phyloP scores from a whole-genome alignment of 176 grass and related monocot species.

The Sorghum bicolor region DNA sequence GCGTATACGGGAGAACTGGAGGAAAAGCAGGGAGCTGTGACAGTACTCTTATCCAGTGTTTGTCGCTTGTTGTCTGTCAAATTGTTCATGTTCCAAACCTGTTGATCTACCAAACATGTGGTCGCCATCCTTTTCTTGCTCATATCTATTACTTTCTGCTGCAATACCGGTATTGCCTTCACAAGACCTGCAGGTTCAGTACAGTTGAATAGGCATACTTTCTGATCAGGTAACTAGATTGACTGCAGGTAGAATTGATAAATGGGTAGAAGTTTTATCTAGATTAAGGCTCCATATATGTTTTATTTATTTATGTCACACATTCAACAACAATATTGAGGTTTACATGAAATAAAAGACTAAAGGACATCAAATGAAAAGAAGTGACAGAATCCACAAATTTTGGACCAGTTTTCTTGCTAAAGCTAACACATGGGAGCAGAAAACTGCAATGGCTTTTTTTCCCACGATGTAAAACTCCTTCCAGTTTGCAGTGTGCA shows the following conservation, averaged over 20 bases:
- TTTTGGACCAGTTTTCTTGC: constrained; percentile 1
- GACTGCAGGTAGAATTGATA: not conserved
- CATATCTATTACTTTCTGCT: constrained; percentile 33
- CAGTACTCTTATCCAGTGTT: not conserved
- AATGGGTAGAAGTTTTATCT: not conserved
- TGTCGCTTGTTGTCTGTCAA: constrained; percentile 11
- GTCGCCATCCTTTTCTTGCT: constrained; percentile 20
- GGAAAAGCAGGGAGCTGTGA: not conserved
- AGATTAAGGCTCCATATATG: not conserved
- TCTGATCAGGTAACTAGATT: constrained; percentile 3
- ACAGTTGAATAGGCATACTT: constrained; percentile 2
- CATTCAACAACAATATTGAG: not conserved
- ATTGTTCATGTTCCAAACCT: not conserved
- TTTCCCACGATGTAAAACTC: not conserved
- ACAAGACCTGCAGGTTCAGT: constrained; percentile 30
- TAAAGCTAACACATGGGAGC: constrained; percentile 19
- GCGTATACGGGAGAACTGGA: not conserved
- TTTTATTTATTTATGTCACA: not conserved
- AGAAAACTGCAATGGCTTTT: not conserved
- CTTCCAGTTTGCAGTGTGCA: not conserved
- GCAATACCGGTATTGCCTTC: constrained; percentile 30
- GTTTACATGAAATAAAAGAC: not conserved
- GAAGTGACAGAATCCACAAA: not conserved
- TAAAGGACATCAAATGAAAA: not conserved
- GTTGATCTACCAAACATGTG: not conserved